Evolutionary conservation across 176 grass and related monocot species (phyloP), one percentile per base, ranked within the genome.

Genomic region (Musa schizocarpa): DNA sequence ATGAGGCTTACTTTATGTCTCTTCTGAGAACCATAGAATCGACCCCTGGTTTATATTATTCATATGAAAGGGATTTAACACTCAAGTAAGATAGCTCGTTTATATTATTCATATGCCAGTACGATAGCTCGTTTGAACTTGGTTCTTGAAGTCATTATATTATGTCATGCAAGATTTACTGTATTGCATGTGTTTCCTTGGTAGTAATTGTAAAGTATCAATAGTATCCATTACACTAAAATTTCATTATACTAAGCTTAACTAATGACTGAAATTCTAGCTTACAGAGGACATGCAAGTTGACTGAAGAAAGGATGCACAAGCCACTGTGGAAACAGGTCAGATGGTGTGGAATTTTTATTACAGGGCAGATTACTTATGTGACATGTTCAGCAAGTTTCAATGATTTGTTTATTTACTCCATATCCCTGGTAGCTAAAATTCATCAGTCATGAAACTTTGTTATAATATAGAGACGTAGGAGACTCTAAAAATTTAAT

Each of bases 291-390:
- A 71, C 88, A 85, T 93, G 85, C 68, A 89, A 87, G 83, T 83
- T 98, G 81, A 78, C 82, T 84, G 78, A 84, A 50, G 84, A 85
- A 61, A 85, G 95, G 71, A 65, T 86, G 56, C 87, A 83, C 81
- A 98, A 91, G 76, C 88, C 95, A 74, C 82, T 98, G 52, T 98
- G 95, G 95, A 98, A 98, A 83, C 90, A 98, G 88, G 95, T 98
- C 79, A 48, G 78, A 65, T 62, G 53, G 25, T 11, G 13, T 84
- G 69, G 54, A 73, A 74, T 56, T 20, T 71, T 24, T 52, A 22
- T 68, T 51, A 52, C 19, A 53, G 17, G 34, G 11, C 8, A 34
- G 26, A 59, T 75, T 27, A 75, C 4, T 34, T 55, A 61, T 59
- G 34, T 6, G 34, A 43, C 34, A 43, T 43, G 34, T 43, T 43